Base-by-base conservation (phyloP, 345 rosid species). In the Pseudoturritis turrita region DNA sequence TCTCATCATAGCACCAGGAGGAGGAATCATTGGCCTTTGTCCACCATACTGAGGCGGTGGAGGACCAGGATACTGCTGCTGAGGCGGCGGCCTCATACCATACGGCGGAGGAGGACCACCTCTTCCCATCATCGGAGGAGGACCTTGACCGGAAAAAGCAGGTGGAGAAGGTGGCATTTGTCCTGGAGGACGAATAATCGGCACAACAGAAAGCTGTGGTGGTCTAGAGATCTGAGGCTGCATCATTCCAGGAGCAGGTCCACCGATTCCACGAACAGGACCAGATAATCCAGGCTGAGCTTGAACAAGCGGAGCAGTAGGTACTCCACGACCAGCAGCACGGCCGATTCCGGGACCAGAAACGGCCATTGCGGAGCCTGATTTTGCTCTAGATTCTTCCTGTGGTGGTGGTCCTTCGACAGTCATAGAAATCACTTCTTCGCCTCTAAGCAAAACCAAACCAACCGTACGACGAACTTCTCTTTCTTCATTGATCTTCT, bases 401-500 rank as follows among this genome's bases (percentile, higher is more conserved):
- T 96, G 98, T 19, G 98, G 96, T 43, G 98, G 99, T 22, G 98
- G 99, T 35, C 99, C 98, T 71, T 95, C 99, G 9, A 95, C 98
- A 9, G 99, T 92, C 96, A 95, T 92, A 8, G 99, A 95, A 39
- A 95, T 83, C 7, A 95, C 98, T 80, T 95, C 98, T 70, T 95
- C 99, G 14, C 99, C 99, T 15, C 99, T 88, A 36, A 95, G 96
- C 29, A 95, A 88, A 6, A 95, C 96, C 17, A 95, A 84, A 13
- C 99, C 98, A 11, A 95, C 90, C 13, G 99, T 95, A 6, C 99
- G 94, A 17, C 99, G 91, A 70, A 91, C 97, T 79, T 91, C 98
- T 1, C 98, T 81, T 15, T 95, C 98, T 62, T 89, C 93, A 47
- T 86, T 89, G 59, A 47, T 81, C 78, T 86, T 84, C 84, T 87